Evolutionary conservation across 352 stramenopile species (phyloP), one percentile per base, ranked within the genome.

Genomic region (Phytophthora idaei): DNA sequence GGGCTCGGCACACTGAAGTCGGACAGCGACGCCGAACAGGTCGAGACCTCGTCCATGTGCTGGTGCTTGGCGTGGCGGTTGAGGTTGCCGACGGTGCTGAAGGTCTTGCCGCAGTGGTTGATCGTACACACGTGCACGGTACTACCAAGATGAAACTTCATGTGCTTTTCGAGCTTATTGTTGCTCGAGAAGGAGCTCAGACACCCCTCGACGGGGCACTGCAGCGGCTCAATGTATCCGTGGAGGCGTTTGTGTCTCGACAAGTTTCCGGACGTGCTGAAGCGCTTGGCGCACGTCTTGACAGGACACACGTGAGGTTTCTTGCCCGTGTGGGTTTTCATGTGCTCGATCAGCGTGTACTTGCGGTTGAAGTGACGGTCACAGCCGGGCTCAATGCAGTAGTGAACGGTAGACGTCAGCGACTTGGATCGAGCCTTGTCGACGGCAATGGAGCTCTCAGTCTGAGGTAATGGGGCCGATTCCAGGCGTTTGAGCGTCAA

Each of bases 151-250:
- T 88, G 79, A 44, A 75, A 85, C 64, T 83, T 80, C 74, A 85
- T 85, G 67, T 87, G 78, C 49, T 85, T 83, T 27, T 78, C 75
- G 47, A 83, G 69, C 72, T 83, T 83, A 61, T 76, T 80, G 64
- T 77, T 76, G 69, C 72, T 83, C 25, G 72, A 34, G 36, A 83
- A 83, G 10, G 72, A 64, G 65, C 75, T 77, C 48, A 62, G 31
- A 67, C 74, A 82, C 12, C 71, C 71, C 1, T 73, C 57, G 5
- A 82, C 74, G 9, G 74, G 71, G 14, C 74, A 82, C 32, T 67
- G 34, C 3, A 80, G 68, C 58, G 66, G 78, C 47, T 81, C 53
- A 55, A 78, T 80, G 67, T 64, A 76, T 5, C 68, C 72, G 48
- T 88, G 79, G 4, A 86, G 64, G 2, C 77, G 74, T 48, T 84